Evolutionary conservation across 805 yeast genomes (phyloP).

Genomic region (Groenewaldozyma salmanticensis): DNA sequence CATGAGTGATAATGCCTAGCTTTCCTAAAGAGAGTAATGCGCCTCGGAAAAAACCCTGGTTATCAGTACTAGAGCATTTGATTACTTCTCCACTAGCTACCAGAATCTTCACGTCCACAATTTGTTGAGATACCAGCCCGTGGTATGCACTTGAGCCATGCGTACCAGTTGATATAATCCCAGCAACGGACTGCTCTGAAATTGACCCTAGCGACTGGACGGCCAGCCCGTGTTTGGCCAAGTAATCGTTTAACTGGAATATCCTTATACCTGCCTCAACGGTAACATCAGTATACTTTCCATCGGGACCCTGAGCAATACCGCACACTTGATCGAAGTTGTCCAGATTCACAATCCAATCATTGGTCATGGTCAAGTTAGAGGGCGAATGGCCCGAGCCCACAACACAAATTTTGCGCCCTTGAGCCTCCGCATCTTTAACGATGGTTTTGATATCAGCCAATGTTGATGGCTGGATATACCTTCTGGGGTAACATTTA

Average conservation of each 20-base stretch:
- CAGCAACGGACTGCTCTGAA: slow-evolving; percentile 87
- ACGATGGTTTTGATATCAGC: slow-evolving; percentile 66
- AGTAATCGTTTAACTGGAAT: slow-evolving; percentile 57
- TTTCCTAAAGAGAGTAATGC: slow-evolving; percentile 82
- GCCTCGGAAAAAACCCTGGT: slow-evolving; percentile 63
- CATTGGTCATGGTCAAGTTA: slow-evolving; percentile 75
- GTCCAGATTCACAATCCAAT: slow-evolving; percentile 85
- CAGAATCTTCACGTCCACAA: slow-evolving; percentile 66
- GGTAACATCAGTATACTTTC: slow-evolving; percentile 66
- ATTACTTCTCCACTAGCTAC: slow-evolving; percentile 68
- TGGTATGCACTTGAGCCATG: slow-evolving; percentile 94
- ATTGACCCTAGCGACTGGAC: slow-evolving; percentile 90
- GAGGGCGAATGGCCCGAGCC: slow-evolving; percentile 97
- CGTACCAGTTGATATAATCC: slow-evolving; percentile 93
- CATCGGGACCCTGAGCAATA: slow-evolving; percentile 14
- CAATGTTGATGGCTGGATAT: slow-evolving; percentile 63
- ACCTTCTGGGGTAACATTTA: slow-evolving; percentile 61
- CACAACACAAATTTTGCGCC: slow-evolving; percentile 66
- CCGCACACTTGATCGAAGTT: slow-evolving; percentile 47
- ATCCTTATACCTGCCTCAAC: slow-evolving; percentile 92
- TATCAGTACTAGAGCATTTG: slow-evolving; percentile 54
- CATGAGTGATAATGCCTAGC: slow-evolving; percentile 79
- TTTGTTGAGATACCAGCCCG: slow-evolving; percentile 80
- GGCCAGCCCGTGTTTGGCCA: slow-evolving; percentile 59
- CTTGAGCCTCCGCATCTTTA: slow-evolving; percentile 45